These are phyloP conservation scores for Candida xiaguanensis DNA, from an alignment of 805 yeast species.

Conservation along the genomic window DNA sequence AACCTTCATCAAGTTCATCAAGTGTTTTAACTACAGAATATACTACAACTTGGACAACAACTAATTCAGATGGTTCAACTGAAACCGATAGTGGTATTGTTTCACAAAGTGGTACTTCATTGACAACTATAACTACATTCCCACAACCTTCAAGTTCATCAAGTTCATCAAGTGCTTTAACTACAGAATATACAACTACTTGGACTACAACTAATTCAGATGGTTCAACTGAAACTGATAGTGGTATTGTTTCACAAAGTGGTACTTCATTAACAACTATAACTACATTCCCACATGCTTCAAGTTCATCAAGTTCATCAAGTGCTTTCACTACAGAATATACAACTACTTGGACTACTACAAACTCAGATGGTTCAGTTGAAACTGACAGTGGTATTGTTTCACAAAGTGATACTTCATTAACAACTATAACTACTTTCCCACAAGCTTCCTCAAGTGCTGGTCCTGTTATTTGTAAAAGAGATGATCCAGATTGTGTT, in stretches of 20 bases:
- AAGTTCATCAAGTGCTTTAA: slow-evolving; percentile 8
- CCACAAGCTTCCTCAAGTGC: slow-evolving; percentile 6
- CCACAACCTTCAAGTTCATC: background rate
- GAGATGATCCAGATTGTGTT: slow-evolving; percentile 1
- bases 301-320: background rate
- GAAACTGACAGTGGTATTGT: slow-evolving; percentile 14
- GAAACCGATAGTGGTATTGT: slow-evolving; percentile 10
- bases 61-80: slow-evolving; percentile 5
- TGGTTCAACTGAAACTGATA: slow-evolving; percentile 13
- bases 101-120: slow-evolving; percentile 5
- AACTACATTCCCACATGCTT: slow-evolving; percentile 1
- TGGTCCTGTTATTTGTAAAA: too few relatives aligned
- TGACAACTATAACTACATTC: slow-evolving; percentile 8
- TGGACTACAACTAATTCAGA: slow-evolving; percentile 12
- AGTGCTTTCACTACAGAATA: background rate
- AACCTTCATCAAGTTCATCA: slow-evolving; percentile 10
- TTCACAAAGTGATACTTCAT: slow-evolving; percentile 4
- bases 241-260: slow-evolving; percentile 12
- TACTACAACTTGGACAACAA: slow-evolving; percentile 12
- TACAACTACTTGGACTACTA: slow-evolving; percentile 9
- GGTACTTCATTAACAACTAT: slow-evolving; percentile 4
- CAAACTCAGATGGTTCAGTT: slow-evolving; percentile 9
- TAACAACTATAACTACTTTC: slow-evolving; percentile 5
- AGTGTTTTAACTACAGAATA: slow-evolving; percentile 12
- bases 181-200: slow-evolving; percentile 13